Evolutionary conservation across 169 alveolate species (phyloP).

Genomic region (Cardiosporidium cionae): DNA sequence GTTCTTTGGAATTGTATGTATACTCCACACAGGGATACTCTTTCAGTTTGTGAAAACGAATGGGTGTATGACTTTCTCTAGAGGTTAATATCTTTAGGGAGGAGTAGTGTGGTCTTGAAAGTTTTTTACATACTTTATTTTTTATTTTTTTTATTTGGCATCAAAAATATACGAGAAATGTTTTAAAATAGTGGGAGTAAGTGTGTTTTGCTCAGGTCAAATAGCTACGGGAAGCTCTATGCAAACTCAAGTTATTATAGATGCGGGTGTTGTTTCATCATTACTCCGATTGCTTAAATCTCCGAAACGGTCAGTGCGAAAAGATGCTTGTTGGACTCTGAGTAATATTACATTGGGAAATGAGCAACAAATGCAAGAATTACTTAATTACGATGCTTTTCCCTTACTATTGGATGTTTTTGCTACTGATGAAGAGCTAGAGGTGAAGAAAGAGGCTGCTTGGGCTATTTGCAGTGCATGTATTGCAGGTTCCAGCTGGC

Average conservation of each 20-base stretch:
- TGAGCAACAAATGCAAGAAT: conserved; percentile 71
- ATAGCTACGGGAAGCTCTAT: conserved; percentile 76
- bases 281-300: conserved; percentile 69
- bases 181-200: background rate
- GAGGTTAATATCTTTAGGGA: too few species aligned
- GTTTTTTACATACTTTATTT: background rate
- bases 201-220: background rate
- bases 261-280: conserved; percentile 78
- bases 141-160: background rate
- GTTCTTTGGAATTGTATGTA: too few species aligned
- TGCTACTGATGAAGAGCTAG: conserved; percentile 75
- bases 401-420: conserved; percentile 69
- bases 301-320: conserved; percentile 79
- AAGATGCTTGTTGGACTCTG: conserved; percentile 96
- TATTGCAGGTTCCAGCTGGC: conserved; percentile 58
- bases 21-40: too few species aligned
- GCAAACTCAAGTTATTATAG: conserved; percentile 86
- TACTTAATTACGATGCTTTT: conserved; percentile 65
- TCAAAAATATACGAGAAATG: background rate
- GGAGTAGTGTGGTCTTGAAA: too few species aligned
- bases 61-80: too few species aligned
- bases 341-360: conserved; percentile 93
- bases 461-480: conserved; percentile 96
- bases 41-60: too few species aligned
- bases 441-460: conserved; percentile 92